A percentile compares a stretch with the other conserved stretches of the same genome.
Evolutionary conservation across 768 basidiomycete species (phyloP).

Genomic region (Mycena pura): DNA sequence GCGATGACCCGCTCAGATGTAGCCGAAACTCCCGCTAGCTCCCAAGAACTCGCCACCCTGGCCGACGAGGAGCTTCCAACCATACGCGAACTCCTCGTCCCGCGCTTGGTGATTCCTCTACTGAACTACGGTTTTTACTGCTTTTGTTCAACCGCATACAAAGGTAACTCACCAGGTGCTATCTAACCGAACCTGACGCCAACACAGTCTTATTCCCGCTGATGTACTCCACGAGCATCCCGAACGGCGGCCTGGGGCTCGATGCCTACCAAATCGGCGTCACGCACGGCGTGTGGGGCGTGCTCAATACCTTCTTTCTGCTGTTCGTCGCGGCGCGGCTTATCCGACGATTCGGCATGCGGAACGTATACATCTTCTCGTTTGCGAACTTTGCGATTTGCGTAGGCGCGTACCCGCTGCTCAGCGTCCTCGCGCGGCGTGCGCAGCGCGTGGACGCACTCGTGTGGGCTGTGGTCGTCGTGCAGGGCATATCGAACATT

Average conservation of each 20-base stretch:
- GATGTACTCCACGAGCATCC: constrained; percentile 12
- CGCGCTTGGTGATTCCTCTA: constrained; percentile 9
- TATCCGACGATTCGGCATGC: constrained; percentile 13
- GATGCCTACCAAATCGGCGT: constrained; percentile 64
- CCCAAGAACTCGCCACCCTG: background rate
- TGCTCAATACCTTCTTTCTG: constrained; percentile 58
- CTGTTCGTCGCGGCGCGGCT: background rate
- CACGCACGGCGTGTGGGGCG: constrained; percentile 59
- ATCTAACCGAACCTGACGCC: too few relatives aligned
- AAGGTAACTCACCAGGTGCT: too few relatives aligned
- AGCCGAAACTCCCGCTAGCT: background rate
- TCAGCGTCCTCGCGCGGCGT: constrained; percentile 1
- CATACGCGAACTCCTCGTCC: constrained; percentile 10
- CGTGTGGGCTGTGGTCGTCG: too few relatives aligned
- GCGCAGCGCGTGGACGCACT: constrained; percentile 3
- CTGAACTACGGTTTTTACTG: constrained; percentile 2
- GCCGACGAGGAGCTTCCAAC: background rate
- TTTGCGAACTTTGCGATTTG: background rate
- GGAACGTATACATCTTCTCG: background rate
- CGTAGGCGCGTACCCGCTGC: constrained; percentile 11
- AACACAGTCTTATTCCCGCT: constrained; percentile 15
- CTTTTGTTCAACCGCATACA: too few relatives aligned
- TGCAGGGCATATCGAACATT: too few relatives aligned
- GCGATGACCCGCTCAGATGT: constrained; percentile 10
- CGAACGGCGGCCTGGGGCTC: constrained; percentile 15